phyloP scores from a whole-genome alignment of 225 moss, liverwort and hornwort species.

The Takakia lepidozioides region DNA sequence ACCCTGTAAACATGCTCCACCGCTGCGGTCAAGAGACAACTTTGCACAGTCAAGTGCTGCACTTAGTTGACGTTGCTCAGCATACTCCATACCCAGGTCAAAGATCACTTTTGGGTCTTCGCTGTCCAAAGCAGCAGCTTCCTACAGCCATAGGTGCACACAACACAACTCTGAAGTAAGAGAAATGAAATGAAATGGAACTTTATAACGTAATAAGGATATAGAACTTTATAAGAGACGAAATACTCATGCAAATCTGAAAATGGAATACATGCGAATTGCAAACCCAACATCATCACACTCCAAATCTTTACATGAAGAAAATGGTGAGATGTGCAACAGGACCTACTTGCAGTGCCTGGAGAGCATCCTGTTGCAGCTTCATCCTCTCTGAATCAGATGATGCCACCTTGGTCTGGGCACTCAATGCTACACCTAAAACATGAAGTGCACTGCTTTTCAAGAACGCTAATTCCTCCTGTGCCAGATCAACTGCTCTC shows the following conservation, averaged over 20 bases:
- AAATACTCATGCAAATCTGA: too few relatives aligned
- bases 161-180: constrained; percentile 1
- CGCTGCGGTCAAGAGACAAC: constrained; percentile 54
- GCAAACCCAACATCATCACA: too few relatives aligned
- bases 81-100: constrained; percentile 71
- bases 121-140: constrained; percentile 55
- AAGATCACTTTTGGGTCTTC: constrained; percentile 61
- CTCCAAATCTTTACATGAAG: too few relatives aligned
- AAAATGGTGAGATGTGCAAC: too few relatives aligned
- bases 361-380: constrained; percentile 42
- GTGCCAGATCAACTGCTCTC: constrained; percentile 40
- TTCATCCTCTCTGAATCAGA: constrained; percentile 38
- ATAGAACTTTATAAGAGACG: too few relatives aligned
- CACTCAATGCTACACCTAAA: constrained; percentile 50
- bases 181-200: too few relatives aligned
- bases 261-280: too few relatives aligned
- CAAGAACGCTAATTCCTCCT: constrained; percentile 25
- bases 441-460: constrained; percentile 65
- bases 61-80: constrained; percentile 52
- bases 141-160: too few relatives aligned
- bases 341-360: constrained; percentile 15
- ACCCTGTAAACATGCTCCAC: constrained; percentile 47
- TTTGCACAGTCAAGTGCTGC: constrained; percentile 74
- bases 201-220: too few relatives aligned
- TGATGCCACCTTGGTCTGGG: constrained; percentile 28